Evolutionary conservation across 441 rosid species (phyloP), one percentile per base, ranked within the genome.

Genomic region (Eutrema salsugineum): DNA sequence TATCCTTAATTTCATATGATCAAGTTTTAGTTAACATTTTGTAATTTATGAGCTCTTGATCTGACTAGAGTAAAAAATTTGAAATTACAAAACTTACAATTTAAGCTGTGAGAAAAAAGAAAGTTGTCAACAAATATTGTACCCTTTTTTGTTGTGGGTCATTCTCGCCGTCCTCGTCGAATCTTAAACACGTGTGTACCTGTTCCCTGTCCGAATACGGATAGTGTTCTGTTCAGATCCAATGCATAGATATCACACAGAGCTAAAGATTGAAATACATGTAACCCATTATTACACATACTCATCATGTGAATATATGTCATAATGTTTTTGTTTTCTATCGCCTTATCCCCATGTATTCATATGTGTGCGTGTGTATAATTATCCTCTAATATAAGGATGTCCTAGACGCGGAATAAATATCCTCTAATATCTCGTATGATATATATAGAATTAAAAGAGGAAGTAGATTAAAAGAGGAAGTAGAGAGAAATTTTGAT

Each of bases 161-260:
- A 42, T 30, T 27, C 54, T 49, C 15, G n/a, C 54, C 54, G 54
- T 49, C 54, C 3, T 61, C 38, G 39, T 44, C 51, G 53, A 61
- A 28, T 61, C 66, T 61, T 15, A 36, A 61, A 61, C 62, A 57
- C 62, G 30, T 57, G 44, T 57, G 62, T 35, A 35, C 30, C 11
- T 35, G 44, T 17, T 33, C 43, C 9, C 15, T 16, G 43, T 60
- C 36, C 36, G 14, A 60, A 40, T 60, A 40, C 33, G 50, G 36
- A 61, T 20, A 5, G n/a, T 61, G 51, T 42, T 61, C 24, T 19
- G 4, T 11, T 57, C 17, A 36, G 44, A 57, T 36, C 46, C 63
- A 19, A 36, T 32, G 40, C 40, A 32, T 32, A 32, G 14, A 54
- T 44, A 12, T n/a, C 16, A 14, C 8, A 30, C 11, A 15, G 12